Conservation (phyloP, 495 filamentous ascomycete genomes). For the Penicillium pancosmium region DNA sequence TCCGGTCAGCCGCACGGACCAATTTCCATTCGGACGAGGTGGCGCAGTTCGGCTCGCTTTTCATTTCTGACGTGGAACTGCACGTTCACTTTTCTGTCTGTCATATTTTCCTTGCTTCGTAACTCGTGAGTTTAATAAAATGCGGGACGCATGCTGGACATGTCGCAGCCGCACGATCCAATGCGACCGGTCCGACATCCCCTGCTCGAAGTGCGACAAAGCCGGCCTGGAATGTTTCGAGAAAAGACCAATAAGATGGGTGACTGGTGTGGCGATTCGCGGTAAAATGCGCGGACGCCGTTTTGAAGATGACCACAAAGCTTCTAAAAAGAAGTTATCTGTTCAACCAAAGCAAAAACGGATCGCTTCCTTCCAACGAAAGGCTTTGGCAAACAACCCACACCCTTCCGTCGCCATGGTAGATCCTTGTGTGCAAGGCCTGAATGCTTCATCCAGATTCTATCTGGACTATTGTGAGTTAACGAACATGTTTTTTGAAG, state of each 20-base stretch:
- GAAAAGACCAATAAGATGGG: constrained; percentile 48
- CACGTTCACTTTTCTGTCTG: not conserved
- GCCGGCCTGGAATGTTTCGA: constrained; percentile 52
- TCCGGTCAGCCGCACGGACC: not conserved
- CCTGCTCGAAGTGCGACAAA: constrained; percentile 37
- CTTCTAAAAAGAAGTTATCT: not conserved
- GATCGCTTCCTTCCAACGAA: not conserved
- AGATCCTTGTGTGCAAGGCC: not conserved
- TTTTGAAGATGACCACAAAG: not conserved
- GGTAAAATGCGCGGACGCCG: constrained; percentile 35
- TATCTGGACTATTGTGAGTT: constrained; percentile 2
- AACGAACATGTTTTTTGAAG: not conserved
- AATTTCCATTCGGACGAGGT: not conserved
- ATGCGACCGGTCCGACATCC: constrained; percentile 43
- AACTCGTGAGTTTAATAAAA: not conserved
- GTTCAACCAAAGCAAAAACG: not conserved
- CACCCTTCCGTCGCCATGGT: not conserved
- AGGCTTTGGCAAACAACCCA: not conserved
- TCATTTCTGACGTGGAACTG: too few species aligned
- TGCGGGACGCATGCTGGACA: constrained; percentile 43
- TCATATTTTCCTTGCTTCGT: not conserved
- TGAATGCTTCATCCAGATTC: not conserved
- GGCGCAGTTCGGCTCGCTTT: too few species aligned
- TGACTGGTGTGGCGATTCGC: constrained; percentile 40
- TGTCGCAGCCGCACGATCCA: constrained; percentile 55